These are phyloP conservation scores for Calonectria henricotiae DNA, from an alignment of 2,329 filamentous ascomycete genomes.

Conservation along the genomic window DNA sequence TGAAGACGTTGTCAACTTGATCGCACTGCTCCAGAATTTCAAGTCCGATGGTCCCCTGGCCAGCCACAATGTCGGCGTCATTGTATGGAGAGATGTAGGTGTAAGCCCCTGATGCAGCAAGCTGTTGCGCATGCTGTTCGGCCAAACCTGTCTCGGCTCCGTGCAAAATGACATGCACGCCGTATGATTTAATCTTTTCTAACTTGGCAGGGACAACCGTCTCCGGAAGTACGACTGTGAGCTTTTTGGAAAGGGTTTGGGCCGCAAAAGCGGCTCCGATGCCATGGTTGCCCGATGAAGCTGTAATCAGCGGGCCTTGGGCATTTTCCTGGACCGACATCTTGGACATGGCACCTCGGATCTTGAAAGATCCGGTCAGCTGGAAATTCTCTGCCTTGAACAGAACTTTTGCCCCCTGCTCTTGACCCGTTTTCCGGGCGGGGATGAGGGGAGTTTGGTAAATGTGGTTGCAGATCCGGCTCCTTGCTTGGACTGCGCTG, in stretches of 20 bases:
- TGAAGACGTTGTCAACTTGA: slow-evolving; percentile 12
- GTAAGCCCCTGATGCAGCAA: background rate
- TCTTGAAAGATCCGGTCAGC: slow-evolving; percentile 51
- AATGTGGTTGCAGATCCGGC: background rate
- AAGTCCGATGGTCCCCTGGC: slow-evolving; percentile 10
- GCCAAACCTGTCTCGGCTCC: slow-evolving; percentile 2
- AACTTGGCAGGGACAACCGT: slow-evolving; percentile 6
- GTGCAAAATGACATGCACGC: slow-evolving; percentile 11
- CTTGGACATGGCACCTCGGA: slow-evolving; percentile 51
- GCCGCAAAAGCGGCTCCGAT: slow-evolving; percentile 7
- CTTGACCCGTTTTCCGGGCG: slow-evolving; percentile 3
- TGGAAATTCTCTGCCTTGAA: slow-evolving; percentile 53
- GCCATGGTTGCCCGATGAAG: slow-evolving; percentile 9
- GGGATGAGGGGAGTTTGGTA: slow-evolving; percentile 10
- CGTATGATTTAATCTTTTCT: slow-evolving; percentile 15
- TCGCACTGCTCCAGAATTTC: slow-evolving; percentile 12
- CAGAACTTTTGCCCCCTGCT: background rate
- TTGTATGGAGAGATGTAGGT: slow-evolving; percentile 13
- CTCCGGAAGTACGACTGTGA: background rate
- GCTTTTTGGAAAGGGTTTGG: background rate
- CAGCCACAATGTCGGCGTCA: slow-evolving; percentile 1
- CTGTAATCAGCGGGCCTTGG: slow-evolving; percentile 40
- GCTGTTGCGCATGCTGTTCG: background rate
- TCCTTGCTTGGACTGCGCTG: slow-evolving; percentile 4
- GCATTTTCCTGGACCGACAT: slow-evolving; percentile 38